Base-by-base conservation (phyloP, 192 early-diverging fungal species). In the Obelidium mucronatum region DNA sequence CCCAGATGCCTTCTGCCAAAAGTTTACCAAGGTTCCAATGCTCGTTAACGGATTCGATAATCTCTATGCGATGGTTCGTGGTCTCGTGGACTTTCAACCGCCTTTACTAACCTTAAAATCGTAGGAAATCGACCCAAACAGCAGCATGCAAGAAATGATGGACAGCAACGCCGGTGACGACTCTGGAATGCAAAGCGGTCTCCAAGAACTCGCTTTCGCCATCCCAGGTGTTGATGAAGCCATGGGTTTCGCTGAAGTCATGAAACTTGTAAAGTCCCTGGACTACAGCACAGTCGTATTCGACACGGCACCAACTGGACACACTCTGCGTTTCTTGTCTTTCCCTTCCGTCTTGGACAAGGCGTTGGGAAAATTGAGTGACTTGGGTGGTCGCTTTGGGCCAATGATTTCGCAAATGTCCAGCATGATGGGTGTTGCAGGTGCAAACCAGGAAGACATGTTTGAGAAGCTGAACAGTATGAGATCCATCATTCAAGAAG, bases 171-270 rank as follows among this genome's bases (percentile, higher is more conserved):
- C 73, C 83, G 86, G 80, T 24, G 78, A 82, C 26, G 83, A 88
- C 56, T 56, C 84, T 30, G 83, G 73, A 37, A 56, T 88, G 37
- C 59, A 76, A 28, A 81, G 72, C 8, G 81, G 85, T 60, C 62
- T 99, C 87, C 94, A 97, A 85, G 98, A 99, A 84, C 90, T 99
- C 75, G 96, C 96, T 8, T 99, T 97, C 83, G 96, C 96, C 36
- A 99, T 99, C 83, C 98, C 98, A 35, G 98, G 98, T 81, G 96
- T 99, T 17, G 98, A 99, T 82, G 98, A 99, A 83, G 98, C 98
- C 28, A 99, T 99, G 97, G 95, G 96, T 53, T 99, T 99, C 86
- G 97, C 97, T n/a, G 98, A 99, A 79, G 98, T 99, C 19, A 99
- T 99, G 98, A 99, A 99, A 91, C 91, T 98, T 73, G 98, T 98